Evolutionary conservation across 148 eudicot genomes (phyloP), one percentile per base, ranked within the genome.

Genomic region (Oxyria digyna): DNA sequence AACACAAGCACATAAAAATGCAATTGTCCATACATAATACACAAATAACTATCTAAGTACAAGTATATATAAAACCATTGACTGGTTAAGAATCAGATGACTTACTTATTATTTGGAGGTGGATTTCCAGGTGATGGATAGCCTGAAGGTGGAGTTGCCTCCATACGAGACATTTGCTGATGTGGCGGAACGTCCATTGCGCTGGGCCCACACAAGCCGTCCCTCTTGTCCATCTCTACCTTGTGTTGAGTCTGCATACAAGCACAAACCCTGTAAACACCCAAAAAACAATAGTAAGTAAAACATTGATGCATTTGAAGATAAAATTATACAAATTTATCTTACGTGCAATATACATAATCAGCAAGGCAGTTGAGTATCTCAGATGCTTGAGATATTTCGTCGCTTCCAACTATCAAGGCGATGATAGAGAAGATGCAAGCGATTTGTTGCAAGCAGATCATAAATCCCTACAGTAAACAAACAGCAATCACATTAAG

Each of bases 171-270:
- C 97, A 86, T 91, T 50, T 83, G 85, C 78, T 88, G 97, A 42
- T 72, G 80, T 21, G 83, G 82, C 21, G 97, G 97, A 21, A 91
- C 91, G 27, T 83, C 79, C 97, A 91, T 91, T 15, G 85, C 82
- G 69, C 79, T 87, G 42, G 86, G 81, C 15, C 88, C 99, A 75
- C 90, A 88, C 81, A 70, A 78, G 40, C 99, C 99, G 57, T 94
- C 99, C 27, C 99, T 87, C 78, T 94, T 94, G 89, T 94, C 99
- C 97, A 94, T 81, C 77, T 92, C 98, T 37, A 89, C 68, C 78
- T 89, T 92, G 88, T 92, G 98, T 73, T 94, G 99, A 68, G 99
- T 94, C 97, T 94, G 82, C 99, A 94, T 90, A 70, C 99, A 94
- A 1, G 97, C 93, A 33, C 97, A 94, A 69, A 92, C 98, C 85